A percentile compares a stretch with the other conserved stretches of the same genome.
Conservation (phyloP, 1,284 basidiomycete genomes). For the Tilletiaria anomala region DNA sequence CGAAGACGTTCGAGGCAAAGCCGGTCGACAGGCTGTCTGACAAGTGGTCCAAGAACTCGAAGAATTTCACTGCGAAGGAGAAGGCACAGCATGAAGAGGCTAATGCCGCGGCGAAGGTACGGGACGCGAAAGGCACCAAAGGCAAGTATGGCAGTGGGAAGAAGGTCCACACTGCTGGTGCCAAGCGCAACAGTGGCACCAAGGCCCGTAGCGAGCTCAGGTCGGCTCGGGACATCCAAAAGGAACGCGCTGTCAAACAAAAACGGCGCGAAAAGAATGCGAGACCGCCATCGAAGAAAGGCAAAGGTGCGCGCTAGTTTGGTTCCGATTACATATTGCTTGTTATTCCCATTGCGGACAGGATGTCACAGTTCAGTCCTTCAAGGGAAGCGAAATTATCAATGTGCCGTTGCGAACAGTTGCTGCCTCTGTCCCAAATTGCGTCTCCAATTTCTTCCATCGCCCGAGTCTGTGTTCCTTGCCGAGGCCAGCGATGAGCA, state of each 20-base stretch:
- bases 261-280: constrained; percentile 33
- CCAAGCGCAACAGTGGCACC: background rate
- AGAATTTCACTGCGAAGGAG: constrained; percentile 14
- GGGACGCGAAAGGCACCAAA: background rate
- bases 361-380: too few species aligned
- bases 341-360: too few species aligned
- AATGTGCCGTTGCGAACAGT: background rate
- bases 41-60: background rate
- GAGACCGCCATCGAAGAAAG: constrained; percentile 12
- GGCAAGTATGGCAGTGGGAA: background rate
- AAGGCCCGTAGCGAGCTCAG: constrained; percentile 21
- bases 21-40: constrained; percentile 6
- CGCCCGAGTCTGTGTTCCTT: constrained; percentile 78
- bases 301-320: background rate
- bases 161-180: too few species aligned
- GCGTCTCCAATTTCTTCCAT: constrained; percentile 47
- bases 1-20: constrained; percentile 19
- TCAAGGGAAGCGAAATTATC: background rate
- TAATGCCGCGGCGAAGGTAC: background rate
- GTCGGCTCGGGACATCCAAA: constrained; percentile 24
- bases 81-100: constrained; percentile 11
- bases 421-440: background rate
- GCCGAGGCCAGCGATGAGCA: constrained; percentile 65
- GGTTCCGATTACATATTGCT: too few species aligned
- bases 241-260: constrained; percentile 17